Evolutionary conservation across 768 basidiomycete species (phyloP), one percentile per base, ranked within the genome.

Genomic region (Cyclocybe aegerita): DNA sequence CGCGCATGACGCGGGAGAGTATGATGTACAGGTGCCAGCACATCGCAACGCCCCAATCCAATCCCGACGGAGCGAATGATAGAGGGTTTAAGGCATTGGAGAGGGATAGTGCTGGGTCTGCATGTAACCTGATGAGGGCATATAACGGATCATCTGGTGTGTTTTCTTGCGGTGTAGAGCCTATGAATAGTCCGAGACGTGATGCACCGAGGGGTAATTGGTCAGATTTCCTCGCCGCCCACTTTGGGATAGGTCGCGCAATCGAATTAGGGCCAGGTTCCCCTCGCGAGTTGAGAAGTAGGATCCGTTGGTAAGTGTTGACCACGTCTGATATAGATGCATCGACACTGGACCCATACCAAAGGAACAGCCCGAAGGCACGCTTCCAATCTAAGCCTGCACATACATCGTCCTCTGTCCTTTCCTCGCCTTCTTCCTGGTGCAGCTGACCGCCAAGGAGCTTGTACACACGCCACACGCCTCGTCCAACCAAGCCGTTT

Each of bases 1-100:
- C 70, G 23, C 86, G 77, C 71, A 97, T 83, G 52, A 87, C 89
- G 17, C 88, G 80, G 11, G 93, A 88, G 41, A 98, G 72, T 32
- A 98, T 73, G 48, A 93, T 81, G 65, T 96, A 98, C 32, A 98
- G 62, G 68, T 98, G 93, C 96, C 96, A 99, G 6, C 90, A 78
- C 48, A 97, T 65, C 11, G 57, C 66, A 29, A 69, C 71, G 15
- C 92, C 82, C 64, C 83, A 86, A 65, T 95, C 93, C n/a, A 83
- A 67, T 0, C 87, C 86, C 5, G 83, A 86, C 2, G 88, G 69
- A 1, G 84, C 79, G 56, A 89, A 92, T 16, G 90, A 90, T 7
- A 85, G 70, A 0, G 94, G 88, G 9, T 78, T 69, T 7, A 95
- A 81, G 3, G 85, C 76, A 34, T 76, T 84, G 46, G 80, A 95